Evolutionary conservation across 345 rosid species (phyloP), one percentile per base, ranked within the genome.

Genomic region (Arabidopsis thaliana): DNA sequence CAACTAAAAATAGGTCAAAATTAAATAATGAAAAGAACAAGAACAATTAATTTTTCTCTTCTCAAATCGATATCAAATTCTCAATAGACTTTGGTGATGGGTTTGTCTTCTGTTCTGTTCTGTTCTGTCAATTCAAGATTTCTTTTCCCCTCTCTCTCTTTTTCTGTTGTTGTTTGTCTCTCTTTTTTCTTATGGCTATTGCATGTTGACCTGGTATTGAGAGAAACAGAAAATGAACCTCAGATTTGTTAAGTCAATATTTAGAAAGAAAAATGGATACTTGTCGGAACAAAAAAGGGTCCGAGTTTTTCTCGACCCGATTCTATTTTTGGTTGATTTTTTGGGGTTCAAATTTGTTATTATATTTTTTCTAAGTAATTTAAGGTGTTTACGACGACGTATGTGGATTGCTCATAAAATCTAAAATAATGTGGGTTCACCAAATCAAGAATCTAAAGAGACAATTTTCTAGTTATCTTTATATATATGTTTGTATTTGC

Each of bases 171-270:
- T 11, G 25, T 61, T 69, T 34, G 64, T 20, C 4, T 32, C 8
- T 28, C 1, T 60, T 67, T 28, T 75, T 22, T 5, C 20, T 13
- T 60, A 42, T 76, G 69, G 65, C 40, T 52, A 66, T 48, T 3
- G 13, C n/a, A 0, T 76, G 69, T 60, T 68, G 48, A 68, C 58
- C 61, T 67, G 55, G 67, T 75, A 14, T 68, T 52, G 59, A 62
- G 73, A 71, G 65, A 76, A 69, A 76, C 65, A 49, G 71, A 76
- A 77, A 55, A 77, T 69, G 57, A 58, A 65, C 76, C 61, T 38
- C 20, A 64, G 59, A 65, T 64, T 62, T 40, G 72, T 77, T 65
- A 9, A 57, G 80, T 64, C 56, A 41, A 65, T 64, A 77, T 55
- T 77, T 77, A 77, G 80, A 77, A 77, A 70, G 22, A 63, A 69